A percentile compares a stretch with the other conserved stretches of the same genome.
Conservation (phyloP, 352 stramenopile species). For the Phytophthora pseudosyringae region DNA sequence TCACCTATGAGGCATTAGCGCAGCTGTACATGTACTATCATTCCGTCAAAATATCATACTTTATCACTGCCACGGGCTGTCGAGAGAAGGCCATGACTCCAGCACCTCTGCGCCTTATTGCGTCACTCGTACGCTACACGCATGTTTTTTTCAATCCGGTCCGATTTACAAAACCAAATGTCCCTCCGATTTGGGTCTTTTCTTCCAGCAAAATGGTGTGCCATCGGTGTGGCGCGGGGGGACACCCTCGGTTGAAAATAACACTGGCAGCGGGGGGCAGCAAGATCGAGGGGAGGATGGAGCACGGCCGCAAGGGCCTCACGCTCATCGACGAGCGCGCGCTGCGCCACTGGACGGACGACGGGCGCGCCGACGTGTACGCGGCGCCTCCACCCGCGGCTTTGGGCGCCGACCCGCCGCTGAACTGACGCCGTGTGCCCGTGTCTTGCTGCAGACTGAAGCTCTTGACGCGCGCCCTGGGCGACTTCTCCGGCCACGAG, state of each 20-base stretch:
- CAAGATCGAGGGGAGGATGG: constrained; percentile 37
- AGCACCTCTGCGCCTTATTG: no score
- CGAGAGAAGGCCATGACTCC: no score
- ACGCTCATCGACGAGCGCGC: constrained; percentile 60
- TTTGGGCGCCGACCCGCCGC: neutral
- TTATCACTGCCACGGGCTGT: neutral
- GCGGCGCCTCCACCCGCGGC: constrained; percentile 12
- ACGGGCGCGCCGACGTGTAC: constrained; percentile 62
- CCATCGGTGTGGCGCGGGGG: no score
- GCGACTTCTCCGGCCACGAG: constrained; percentile 35
- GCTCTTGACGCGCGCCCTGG: constrained; percentile 49
- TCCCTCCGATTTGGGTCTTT: neutral
- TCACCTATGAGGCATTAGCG: neutral
- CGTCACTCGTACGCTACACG: no score
- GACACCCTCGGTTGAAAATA: constrained; percentile 5
- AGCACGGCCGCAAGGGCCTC: constrained; percentile 30
- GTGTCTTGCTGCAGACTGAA: constrained; percentile 34
- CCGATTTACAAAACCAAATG: no score
- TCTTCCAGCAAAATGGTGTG: no score
- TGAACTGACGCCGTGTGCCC: constrained; percentile 13
- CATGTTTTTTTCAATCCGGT: no score
- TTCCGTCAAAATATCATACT: neutral
- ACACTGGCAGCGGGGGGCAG: constrained; percentile 13
- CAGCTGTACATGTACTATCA: neutral
- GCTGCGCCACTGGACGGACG: constrained; percentile 72